Conservation (phyloP, 1,139 yeast genomes). For the Candida labiduridarum region DNA sequence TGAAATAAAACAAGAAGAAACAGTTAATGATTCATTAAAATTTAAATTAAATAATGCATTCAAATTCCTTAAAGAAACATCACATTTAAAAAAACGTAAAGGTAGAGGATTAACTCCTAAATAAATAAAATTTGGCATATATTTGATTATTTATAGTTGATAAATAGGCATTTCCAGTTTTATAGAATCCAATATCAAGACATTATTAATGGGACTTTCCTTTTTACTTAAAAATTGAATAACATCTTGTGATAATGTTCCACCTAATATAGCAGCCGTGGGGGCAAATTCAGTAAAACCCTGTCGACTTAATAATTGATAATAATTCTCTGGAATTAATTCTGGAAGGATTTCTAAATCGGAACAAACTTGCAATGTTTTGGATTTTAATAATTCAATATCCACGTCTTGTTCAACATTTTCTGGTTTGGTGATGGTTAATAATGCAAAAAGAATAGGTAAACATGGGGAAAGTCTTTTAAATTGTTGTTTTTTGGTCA, state of each 20-base stretch:
- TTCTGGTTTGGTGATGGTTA: slow-evolving; percentile 39
- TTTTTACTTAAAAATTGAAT: slow-evolving; percentile 77
- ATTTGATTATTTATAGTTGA: slow-evolving; percentile 30
- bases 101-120: slow-evolving; percentile 44
- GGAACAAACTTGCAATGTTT: slow-evolving; percentile 27
- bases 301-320: slow-evolving; percentile 48
- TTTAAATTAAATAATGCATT: slow-evolving; percentile 38
- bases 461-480: slow-evolving; percentile 60
- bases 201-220: slow-evolving; percentile 82
- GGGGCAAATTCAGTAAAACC: slow-evolving; percentile 78
- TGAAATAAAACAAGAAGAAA: slow-evolving; percentile 20
- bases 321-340: slow-evolving; percentile 38
- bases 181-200: slow-evolving; percentile 73
- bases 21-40: slow-evolving; percentile 25
- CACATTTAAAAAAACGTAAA: slow-evolving; percentile 47
- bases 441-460: slow-evolving; percentile 61
- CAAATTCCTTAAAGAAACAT: slow-evolving; percentile 41
- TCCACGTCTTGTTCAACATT: slow-evolving; percentile 30
- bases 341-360: slow-evolving; percentile 40
- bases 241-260: slow-evolving; percentile 87
- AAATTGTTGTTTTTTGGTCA: slow-evolving; percentile 62
- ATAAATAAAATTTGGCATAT: slow-evolving; percentile 4
- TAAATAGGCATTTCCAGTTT: slow-evolving; percentile 78
- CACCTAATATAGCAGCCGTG: slow-evolving; percentile 87
- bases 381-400: slow-evolving; percentile 32